A percentile compares a stretch with the other conserved stretches of the same genome.
These are phyloP conservation scores for Fusarium pilosicola DNA, from an alignment of 2,329 filamentous ascomycete genomes.

Conservation along the genomic window DNA sequence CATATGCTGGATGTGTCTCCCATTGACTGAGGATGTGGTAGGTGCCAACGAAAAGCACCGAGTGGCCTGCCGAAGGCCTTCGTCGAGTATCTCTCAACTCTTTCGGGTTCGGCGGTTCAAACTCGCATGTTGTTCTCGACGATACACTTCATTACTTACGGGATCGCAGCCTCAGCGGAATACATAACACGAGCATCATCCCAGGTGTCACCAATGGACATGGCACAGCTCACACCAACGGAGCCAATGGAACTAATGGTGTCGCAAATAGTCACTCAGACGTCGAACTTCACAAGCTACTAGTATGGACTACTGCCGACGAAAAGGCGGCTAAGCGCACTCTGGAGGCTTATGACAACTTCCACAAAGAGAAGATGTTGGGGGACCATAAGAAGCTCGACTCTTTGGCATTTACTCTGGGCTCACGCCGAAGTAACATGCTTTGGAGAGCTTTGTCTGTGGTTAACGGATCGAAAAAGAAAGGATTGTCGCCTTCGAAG, in stretches of 20 bases:
- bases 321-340: slow-evolving; percentile 42
- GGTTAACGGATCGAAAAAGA: not conserved
- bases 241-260: slow-evolving; percentile 4
- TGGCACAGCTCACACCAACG: not conserved
- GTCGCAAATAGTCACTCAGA: not conserved
- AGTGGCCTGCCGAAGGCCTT: too few relatives aligned
- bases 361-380: not conserved
- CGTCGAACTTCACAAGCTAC: slow-evolving; percentile 43
- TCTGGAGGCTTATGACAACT: not conserved
- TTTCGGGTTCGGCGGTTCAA: slow-evolving; percentile 59
- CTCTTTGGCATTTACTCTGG: slow-evolving; percentile 46
- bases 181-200: not conserved
- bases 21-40: too few relatives aligned
- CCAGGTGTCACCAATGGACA: not conserved
- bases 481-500: not conserved
- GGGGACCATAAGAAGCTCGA: not conserved
- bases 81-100: slow-evolving; percentile 51
- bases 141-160: slow-evolving; percentile 20
- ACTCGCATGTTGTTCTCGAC: slow-evolving; percentile 54
- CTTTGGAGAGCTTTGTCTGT: slow-evolving; percentile 10
- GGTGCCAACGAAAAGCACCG: too few relatives aligned
- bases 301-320: slow-evolving; percentile 51
- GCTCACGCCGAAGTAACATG: slow-evolving; percentile 42
- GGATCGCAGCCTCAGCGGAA: not conserved
- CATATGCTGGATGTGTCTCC: too few relatives aligned